Evolutionary conservation across 2,329 filamentous ascomycete species (phyloP), one percentile per base, ranked within the genome.

Genomic region (Penicillium sp.): DNA sequence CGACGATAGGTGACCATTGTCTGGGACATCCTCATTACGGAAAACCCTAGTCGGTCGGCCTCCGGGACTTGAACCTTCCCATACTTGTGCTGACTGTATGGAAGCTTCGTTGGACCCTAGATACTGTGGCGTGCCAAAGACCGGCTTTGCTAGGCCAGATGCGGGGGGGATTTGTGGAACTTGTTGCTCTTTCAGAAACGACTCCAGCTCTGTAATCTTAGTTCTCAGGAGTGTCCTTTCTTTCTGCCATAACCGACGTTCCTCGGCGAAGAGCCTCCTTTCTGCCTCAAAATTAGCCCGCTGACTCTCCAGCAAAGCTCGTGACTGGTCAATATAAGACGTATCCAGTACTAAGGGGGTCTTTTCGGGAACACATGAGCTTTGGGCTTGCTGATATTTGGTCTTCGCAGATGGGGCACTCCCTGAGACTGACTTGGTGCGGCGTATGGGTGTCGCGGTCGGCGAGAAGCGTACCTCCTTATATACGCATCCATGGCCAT

Each of bases 391-490:
- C 59, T 36, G 48, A 50, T 66, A 57, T 36, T 65, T 65, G 8
- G 68, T 52, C 21, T 62, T 66, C 23, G 67, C 62, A 7, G 70
- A 64, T 43, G 71, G 68, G 13, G 70, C 71, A 50, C 67, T 65
- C 43, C 68, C 69, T 16, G 75, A 70, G 40, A 77, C 69, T 11
- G 75, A 77, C 55, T 72, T 70, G 28, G 72, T 62, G 47, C 75
- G 72, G 47, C 70, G 73, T 24, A 71, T 54, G 5, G 68, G 69
- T 13, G 72, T 70, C 34, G 69, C 60, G 3, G 73, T 70, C 11
- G 72, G 70, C 19, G 75, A 76, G 58, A 77, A 77, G 48, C 71
- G 74, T 31, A 76, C 74, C 57, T 74, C 74, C 65, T 75, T 77
- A 61, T 72, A 73, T 34, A 67, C 58, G 52, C 62, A 68, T 43